These are phyloP conservation scores for Delonix regia DNA, from an alignment of 306 rosid genomes.

Conservation along the genomic window DNA sequence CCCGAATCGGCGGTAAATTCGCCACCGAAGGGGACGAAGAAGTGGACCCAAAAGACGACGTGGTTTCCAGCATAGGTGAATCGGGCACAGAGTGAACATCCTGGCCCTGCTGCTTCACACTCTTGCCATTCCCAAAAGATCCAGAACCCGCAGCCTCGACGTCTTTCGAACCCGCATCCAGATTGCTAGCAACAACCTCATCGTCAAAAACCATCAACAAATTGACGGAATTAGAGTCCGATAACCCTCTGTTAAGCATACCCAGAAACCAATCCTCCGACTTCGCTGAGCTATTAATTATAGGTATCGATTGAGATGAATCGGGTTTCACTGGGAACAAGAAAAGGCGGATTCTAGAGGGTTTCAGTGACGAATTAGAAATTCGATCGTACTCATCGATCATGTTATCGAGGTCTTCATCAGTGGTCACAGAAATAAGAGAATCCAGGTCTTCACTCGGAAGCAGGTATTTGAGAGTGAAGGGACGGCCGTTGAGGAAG, in stretches of 20 bases:
- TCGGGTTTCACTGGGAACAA: slow-evolving; percentile 79
- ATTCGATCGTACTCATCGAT: slow-evolving; percentile 96
- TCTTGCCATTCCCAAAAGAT: slow-evolving; percentile 65
- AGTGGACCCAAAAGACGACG: slow-evolving; percentile 92
- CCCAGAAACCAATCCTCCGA: slow-evolving; percentile 87
- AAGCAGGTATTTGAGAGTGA: slow-evolving; percentile 87
- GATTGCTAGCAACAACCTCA: slow-evolving; percentile 47
- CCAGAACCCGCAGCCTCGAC: slow-evolving; percentile 54
- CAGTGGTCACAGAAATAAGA: slow-evolving; percentile 82
- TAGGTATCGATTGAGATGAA: slow-evolving; percentile 73
- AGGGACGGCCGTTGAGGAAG: slow-evolving; percentile 62
- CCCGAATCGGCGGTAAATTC: slow-evolving; percentile 90
- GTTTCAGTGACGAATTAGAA: slow-evolving; percentile 52
- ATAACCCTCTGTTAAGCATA: slow-evolving; percentile 71
- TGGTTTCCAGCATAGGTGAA: slow-evolving; percentile 88
- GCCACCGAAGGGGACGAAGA: slow-evolving; percentile 88
- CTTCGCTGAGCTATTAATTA: slow-evolving; percentile 68
- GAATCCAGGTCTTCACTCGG: slow-evolving; percentile 97
- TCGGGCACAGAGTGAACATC: slow-evolving; percentile 97
- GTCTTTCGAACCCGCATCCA: slow-evolving; percentile 58
- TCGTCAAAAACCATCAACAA: slow-evolving; percentile 82
- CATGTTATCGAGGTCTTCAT: slow-evolving; percentile 95
- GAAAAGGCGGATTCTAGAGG: slow-evolving; percentile 79
- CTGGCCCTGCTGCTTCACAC: slow-evolving; percentile 63
- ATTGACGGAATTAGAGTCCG: slow-evolving; percentile 85